Evolutionary conservation across 345 rosid species (phyloP), one percentile per base, ranked within the genome.

Genomic region (Populus nigra): DNA sequence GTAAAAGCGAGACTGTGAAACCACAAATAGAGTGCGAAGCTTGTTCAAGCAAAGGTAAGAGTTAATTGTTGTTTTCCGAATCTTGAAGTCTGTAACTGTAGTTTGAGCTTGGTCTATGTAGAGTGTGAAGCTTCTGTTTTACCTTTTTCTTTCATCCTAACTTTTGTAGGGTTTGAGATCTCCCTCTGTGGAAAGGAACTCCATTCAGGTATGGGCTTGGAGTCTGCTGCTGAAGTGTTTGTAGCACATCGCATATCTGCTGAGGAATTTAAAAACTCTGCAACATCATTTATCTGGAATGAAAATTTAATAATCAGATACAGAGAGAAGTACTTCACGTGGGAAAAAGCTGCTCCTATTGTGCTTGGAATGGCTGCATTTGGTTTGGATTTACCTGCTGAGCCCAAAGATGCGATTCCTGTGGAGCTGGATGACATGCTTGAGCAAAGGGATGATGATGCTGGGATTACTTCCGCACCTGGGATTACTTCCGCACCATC

Each of bases 171-270:
- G 69, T 84, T 91, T 87, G 94, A 89, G 88, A 84, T 94, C 83
- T 94, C 98, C 74, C 88, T 94, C 29, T 94, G 98, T 85, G 88
- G 90, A 75, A 86, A 88, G 82, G 94, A 91, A 83, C 91, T 94
- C 72, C 83, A 43, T 70, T 78, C 83, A 33, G 93, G 96, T 62
- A 94, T 94, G 93, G 96, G 98, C 73, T 86, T 73, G 33, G 81
- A 77, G 38, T 93, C 98, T 65, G 96, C 98, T 25, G 90, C 97
- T 76, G 85, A 80, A 86, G 90, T 86, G 79, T 94, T 94, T 81
- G 86, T 90, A 67, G 83, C 87, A 20, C 93, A 91, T 79, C 85
- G 79, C 61, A 87, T 94, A 62, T 86, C 89, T 74, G 82, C 57
- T 38, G 97, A 91, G 80, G 91, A 94, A 69, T 94, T 87, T 73